Base-by-base conservation (phyloP, 2,329 filamentous ascomycete species). In the Sclerotinia sclerotiorum region DNA sequence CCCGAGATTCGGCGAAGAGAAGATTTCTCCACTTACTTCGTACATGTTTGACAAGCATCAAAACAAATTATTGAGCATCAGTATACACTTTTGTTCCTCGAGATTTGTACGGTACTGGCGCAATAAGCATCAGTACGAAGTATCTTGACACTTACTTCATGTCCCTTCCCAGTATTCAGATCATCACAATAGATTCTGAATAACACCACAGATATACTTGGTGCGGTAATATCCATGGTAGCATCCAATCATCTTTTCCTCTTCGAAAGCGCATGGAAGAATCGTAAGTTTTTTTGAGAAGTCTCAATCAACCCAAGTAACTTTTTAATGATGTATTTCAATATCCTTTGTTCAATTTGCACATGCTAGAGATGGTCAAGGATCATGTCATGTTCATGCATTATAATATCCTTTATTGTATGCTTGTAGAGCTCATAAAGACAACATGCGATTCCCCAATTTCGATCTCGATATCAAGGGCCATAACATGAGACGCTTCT, bases 1-100 rank as follows among this genome's bases (percentile, higher is more conserved):
- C 46, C 46, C 29, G 60, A 63, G 29, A 51, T 52, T 63, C 60
- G 60, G 46, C 60, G 60, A 62, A 62, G 58, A 61, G 13, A 17
- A n/a, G 44, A 39, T 49, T 51, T 39, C 29, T 51, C 44, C 58
- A 62, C 58, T 35, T 19, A 13, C 44, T 49, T 21, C n/a, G 32
- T 2, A 39, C 29, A 5, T 56, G 54, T 13, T n/a, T n/a, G n/a
- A 61, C 42, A 29, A 32, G 6, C 42, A 61, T 48, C 27, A 32
- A 10, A 32, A 3, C 3, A 29, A n/a, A n/a, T 29, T 27, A 52
- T 52, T 15, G 52, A 55, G 17, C 27, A 55, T 55, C 54, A 13
- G 24, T 24, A 13, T 13, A 3, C 7, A 35, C 10, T 19, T 44
- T 56, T 39, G 4, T 24, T 27, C 2, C 5, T 62, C 8, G 10